phyloP scores from a whole-genome alignment of 768 basidiomycete genomes.

The Ramaria sp. region DNA sequence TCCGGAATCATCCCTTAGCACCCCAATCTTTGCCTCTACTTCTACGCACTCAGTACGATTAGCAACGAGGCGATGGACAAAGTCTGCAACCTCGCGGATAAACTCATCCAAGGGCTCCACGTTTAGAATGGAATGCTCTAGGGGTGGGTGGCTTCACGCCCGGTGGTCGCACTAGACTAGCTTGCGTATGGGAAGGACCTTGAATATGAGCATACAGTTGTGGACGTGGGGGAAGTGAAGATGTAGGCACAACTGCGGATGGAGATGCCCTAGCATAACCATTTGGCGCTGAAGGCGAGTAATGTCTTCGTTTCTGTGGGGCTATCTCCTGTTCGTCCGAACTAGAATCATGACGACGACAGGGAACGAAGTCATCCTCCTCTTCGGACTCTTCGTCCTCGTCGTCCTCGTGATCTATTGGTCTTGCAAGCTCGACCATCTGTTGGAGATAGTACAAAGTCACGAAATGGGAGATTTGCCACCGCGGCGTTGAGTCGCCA shows the following conservation, averaged over 20 bases:
- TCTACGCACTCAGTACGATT: constrained; percentile 52
- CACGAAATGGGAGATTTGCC: too few relatives aligned
- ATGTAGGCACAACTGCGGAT: constrained; percentile 28
- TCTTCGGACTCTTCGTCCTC: constrained; percentile 19
- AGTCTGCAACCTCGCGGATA: constrained; percentile 85
- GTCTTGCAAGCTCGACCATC: too few relatives aligned
- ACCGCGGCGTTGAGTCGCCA: neutral
- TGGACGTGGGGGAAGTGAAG: constrained; percentile 30
- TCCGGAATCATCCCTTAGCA: constrained; percentile 49
- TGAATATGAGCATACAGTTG: neutral
- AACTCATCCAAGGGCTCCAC: constrained; percentile 91
- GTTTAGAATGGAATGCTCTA: constrained; percentile 59
- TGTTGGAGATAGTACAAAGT: too few relatives aligned
- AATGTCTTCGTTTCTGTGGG: constrained; percentile 29
- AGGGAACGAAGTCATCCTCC: constrained; percentile 13
- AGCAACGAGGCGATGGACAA: constrained; percentile 61
- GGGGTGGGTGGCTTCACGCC: constrained; percentile 11
- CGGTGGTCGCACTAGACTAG: neutral
- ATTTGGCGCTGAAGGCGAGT: constrained; percentile 21
- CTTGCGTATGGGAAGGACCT: neutral
- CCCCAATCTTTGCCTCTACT: constrained; percentile 86
- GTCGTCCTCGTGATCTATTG: constrained; percentile 4
- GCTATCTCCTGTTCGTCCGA: constrained; percentile 6
- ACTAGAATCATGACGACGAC: constrained; percentile 8
- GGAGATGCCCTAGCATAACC: constrained; percentile 18